These are phyloP conservation scores for Phaeotremella skinneri DNA, from an alignment of 768 basidiomycete genomes.

Conservation along the genomic window DNA sequence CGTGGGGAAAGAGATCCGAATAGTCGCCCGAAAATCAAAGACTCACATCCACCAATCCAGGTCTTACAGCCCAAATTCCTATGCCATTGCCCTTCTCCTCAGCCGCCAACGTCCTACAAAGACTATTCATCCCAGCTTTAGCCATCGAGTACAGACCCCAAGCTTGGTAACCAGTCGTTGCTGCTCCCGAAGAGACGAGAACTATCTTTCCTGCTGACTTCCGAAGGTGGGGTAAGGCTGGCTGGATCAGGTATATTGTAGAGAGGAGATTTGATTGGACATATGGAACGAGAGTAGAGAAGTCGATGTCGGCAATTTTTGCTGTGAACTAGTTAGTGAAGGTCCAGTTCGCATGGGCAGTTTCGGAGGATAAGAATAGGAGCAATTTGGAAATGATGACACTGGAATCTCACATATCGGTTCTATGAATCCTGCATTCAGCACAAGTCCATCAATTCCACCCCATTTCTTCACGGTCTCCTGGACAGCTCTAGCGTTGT, in stretches of 20 bases:
- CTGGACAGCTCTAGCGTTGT: constrained; percentile 57
- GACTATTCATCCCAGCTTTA: constrained; percentile 86
- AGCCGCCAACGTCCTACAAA: constrained; percentile 77
- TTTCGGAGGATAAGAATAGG: too few species aligned
- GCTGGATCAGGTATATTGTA: constrained; percentile 66
- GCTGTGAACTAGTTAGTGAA: constrained; percentile 63
- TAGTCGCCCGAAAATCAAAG: not conserved
- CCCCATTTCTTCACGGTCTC: constrained; percentile 60
- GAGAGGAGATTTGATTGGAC: constrained; percentile 91
- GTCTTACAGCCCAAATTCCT: constrained; percentile 72
- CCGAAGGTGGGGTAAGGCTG: constrained; percentile 68
- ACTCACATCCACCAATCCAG: constrained; percentile 73
- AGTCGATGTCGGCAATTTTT: constrained; percentile 26
- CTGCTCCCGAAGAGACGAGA: constrained; percentile 82
- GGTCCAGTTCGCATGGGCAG: too few species aligned
- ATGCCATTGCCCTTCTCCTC: constrained; percentile 70
- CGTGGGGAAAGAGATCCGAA: not conserved
- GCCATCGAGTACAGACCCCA: constrained; percentile 71
- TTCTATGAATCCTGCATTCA: constrained; percentile 79
- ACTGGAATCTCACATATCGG: constrained; percentile 62
- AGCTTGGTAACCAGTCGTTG: constrained; percentile 63
- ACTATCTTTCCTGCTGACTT: constrained; percentile 62
- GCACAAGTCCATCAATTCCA: constrained; percentile 69
- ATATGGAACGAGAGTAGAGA: constrained; percentile 25
- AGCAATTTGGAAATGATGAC: constrained; percentile 55